These are phyloP conservation scores for Solanum bulbocastanum DNA, from an alignment of 257 asterid species.

Conservation along the genomic window DNA sequence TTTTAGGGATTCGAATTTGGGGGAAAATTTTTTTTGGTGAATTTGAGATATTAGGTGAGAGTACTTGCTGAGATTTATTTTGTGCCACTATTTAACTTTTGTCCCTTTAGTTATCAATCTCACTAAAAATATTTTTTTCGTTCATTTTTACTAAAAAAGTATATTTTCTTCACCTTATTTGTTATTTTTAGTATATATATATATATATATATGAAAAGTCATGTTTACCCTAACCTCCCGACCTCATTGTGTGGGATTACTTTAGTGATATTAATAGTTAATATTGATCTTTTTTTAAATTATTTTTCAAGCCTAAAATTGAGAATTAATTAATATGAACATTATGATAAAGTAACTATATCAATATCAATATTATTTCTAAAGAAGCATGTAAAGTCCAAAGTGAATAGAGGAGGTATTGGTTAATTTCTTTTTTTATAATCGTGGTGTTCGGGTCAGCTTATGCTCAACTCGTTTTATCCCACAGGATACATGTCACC, in stretches of 20 bases:
- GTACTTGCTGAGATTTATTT: background rate
- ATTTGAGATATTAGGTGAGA: background rate
- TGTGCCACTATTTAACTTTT: background rate
- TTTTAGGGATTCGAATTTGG: background rate
- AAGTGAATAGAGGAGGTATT: background rate
- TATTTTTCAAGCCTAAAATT: too few relatives aligned
- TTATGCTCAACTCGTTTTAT: background rate
- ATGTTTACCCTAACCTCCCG: background rate
- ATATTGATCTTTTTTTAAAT: too few relatives aligned
- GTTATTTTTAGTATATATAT: too few relatives aligned
- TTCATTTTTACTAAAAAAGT: too few relatives aligned
- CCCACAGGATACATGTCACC: background rate
- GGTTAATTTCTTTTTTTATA: background rate
- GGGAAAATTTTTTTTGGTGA: background rate
- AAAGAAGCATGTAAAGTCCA: background rate
- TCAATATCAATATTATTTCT: background rate
- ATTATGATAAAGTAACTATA: too few relatives aligned
- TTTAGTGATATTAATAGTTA: too few relatives aligned
- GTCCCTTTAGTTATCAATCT: background rate
- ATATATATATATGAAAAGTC: too few relatives aligned
- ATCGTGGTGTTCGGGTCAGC: background rate
- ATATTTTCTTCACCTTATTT: too few relatives aligned
- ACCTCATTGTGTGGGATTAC: background rate
- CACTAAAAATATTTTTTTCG: too few relatives aligned
- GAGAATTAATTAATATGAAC: background rate